These are phyloP conservation scores for Trichoderma simmonsii DNA, from an alignment of 2,329 filamentous ascomycete genomes.

Conservation along the genomic window DNA sequence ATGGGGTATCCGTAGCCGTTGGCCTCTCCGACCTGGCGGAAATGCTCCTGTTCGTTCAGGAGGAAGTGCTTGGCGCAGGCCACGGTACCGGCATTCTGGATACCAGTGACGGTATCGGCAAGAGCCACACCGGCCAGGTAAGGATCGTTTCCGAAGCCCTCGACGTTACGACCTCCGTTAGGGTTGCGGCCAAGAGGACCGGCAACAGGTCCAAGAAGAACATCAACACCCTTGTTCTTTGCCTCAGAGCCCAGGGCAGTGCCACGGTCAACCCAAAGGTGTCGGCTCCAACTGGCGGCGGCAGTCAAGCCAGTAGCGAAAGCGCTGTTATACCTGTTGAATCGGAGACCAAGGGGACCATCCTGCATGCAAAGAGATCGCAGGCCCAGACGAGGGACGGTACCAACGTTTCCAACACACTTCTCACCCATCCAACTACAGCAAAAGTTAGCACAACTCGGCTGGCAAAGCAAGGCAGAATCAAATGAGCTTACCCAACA, in stretches of 20 bases:
- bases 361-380: conserved; percentile 82
- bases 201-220: conserved; percentile 56
- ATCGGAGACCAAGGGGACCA: conserved; percentile 74
- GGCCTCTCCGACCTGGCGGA: conserved; percentile 61
- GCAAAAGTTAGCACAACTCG: conserved; percentile 3
- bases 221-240: conserved; percentile 71
- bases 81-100: conserved; percentile 78
- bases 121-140: conserved; percentile 71
- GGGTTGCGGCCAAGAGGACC: conserved; percentile 48
- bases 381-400: conserved; percentile 67
- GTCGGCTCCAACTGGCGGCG: conserved; percentile 78
- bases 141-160: conserved; percentile 68
- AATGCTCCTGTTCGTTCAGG: conserved; percentile 75
- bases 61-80: conserved; percentile 79
- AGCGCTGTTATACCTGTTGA: conserved; percentile 74
- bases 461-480: neutral
- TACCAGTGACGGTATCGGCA: conserved; percentile 70
- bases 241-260: conserved; percentile 58
- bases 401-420: conserved; percentile 74
- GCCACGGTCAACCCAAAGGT: conserved; percentile 57
- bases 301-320: conserved; percentile 77
- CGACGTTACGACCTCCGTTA: conserved; percentile 58
- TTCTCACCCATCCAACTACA: conserved; percentile 52
- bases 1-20: conserved; percentile 55
- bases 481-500: conserved; percentile 60